Evolutionary conservation across 495 filamentous ascomycete genomes (phyloP), one percentile per base, ranked within the genome.

Genomic region (Cudoniella acicularis): DNA sequence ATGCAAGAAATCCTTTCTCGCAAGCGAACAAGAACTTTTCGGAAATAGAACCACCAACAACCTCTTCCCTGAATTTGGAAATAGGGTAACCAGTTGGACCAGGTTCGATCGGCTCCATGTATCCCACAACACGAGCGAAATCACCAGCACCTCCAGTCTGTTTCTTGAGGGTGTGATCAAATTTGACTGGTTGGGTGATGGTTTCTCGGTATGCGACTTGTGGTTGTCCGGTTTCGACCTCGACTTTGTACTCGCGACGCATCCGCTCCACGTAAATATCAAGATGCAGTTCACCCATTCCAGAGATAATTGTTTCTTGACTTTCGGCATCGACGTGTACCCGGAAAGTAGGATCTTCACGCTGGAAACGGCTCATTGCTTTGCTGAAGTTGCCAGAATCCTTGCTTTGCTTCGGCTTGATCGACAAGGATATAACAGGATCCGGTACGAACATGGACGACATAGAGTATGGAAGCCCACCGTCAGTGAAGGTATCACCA

Each of bases 391-490:
- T 96, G 72, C 89, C 82, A 36, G 84, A 84, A 68, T 99, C 95
- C 73, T 91, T 96, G 73, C 80, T 91, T 68, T 90, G 85, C 77
- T 98, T 98, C 49, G 95, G 94, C 73, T 91, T 93, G 79, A 99
- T 97, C 51, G 90, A 96, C 49, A 98, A 86, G 10, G 92, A 96
- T 67, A 99, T 97, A 74, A 99, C 95, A 30, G 95, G 90, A 72
- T 99, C 95, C 10, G 95, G 95, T 49, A 99, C 95, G 73, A 89
- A 98, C 95, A 99, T 99, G 64, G 92, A 94, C 24, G 91, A 90
- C 92, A 99, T 96, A 61, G 84, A 87, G 76, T 96, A 99, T 47
- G 88, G 90, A n/a, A 98, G 75, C 43, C 82, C 77, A 52, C 95
- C 95, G 68, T 99, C 95, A 16, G 95, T 96, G 79, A 99, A 99